phyloP scores from a whole-genome alignment of 495 filamentous ascomycete genomes.

The Lentithecium fluviatile region DNA sequence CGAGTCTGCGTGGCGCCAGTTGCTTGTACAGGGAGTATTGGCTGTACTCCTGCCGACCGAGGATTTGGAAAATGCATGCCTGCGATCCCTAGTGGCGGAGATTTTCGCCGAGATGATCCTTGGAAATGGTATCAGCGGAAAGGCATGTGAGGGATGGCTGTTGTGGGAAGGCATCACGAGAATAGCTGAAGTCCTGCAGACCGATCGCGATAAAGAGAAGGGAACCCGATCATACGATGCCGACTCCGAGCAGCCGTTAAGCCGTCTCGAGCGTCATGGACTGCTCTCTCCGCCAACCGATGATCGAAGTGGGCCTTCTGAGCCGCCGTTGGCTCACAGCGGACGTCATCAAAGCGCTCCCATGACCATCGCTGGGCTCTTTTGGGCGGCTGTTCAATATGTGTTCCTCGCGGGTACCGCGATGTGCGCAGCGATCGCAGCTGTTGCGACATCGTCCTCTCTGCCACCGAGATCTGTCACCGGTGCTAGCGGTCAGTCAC shows the following conservation, averaged over 20 bases:
- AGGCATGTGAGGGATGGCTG: conserved; percentile 78
- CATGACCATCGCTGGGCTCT: conserved; percentile 47
- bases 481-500: conserved; percentile 31
- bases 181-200: conserved; percentile 45
- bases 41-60: conserved; percentile 86
- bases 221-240: conserved; percentile 20
- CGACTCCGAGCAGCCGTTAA: conserved; percentile 22
- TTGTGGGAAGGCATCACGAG: conserved; percentile 79
- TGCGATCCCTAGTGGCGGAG: conserved; percentile 78
- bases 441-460: conserved; percentile 52
- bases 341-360: conserved; percentile 12
- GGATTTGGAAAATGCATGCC: conserved; percentile 81
- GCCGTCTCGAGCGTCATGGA: conserved; percentile 43
- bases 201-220: conserved; percentile 20
- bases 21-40: conserved; percentile 74
- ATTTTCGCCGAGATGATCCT: conserved; percentile 83
- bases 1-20: conserved; percentile 75
- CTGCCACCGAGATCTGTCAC: conserved; percentile 49
- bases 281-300: conserved; percentile 33
- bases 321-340: conserved; percentile 19
- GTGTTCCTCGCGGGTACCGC: conserved; percentile 63
- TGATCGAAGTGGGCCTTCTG: conserved; percentile 8
- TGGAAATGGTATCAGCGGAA: conserved; percentile 71
- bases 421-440: conserved; percentile 60
- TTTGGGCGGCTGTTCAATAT: conserved; percentile 72